A percentile compares a stretch with the other conserved stretches of the same genome.
Conservation (phyloP, 192 early-diverging fungal species). For the Umbelopsis vinacea region DNA sequence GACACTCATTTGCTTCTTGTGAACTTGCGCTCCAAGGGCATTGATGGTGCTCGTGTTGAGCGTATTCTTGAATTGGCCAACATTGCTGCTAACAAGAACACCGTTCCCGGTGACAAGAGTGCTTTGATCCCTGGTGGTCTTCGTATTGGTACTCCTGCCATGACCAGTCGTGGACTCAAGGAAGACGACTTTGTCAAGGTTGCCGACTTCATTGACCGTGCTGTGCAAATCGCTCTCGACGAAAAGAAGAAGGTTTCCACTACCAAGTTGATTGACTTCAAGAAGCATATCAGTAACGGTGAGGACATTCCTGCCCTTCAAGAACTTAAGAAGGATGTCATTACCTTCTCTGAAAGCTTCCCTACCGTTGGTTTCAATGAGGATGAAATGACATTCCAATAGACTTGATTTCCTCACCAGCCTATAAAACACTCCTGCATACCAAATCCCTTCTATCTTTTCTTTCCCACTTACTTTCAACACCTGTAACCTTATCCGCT, state of each 20-base stretch:
- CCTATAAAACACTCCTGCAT: background rate
- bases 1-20: constrained; percentile 95
- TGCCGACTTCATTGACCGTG: constrained; percentile 86
- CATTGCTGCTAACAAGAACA: constrained; percentile 99
- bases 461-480: background rate
- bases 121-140: constrained; percentile 94
- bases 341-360: constrained; percentile 84
- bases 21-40: constrained; percentile 80
- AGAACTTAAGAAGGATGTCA: constrained; percentile 78
- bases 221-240: constrained; percentile 79
- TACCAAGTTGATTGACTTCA: constrained; percentile 89
- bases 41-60: constrained; percentile 97
- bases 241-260: constrained; percentile 63
- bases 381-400: constrained; percentile 62
- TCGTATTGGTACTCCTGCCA: constrained; percentile 94
- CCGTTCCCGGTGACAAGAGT: constrained; percentile 94
- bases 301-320: constrained; percentile 60
- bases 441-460: background rate
- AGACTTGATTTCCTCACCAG: background rate
- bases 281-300: constrained; percentile 79
- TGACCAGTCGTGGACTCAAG: constrained; percentile 91
- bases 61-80: constrained; percentile 94
- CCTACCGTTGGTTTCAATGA: constrained; percentile 86
- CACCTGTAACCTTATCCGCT: background rate
- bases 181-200: constrained; percentile 91